Base-by-base conservation (phyloP, 2,329 filamentous ascomycete species). In the Sclerotinia subarctica region DNA sequence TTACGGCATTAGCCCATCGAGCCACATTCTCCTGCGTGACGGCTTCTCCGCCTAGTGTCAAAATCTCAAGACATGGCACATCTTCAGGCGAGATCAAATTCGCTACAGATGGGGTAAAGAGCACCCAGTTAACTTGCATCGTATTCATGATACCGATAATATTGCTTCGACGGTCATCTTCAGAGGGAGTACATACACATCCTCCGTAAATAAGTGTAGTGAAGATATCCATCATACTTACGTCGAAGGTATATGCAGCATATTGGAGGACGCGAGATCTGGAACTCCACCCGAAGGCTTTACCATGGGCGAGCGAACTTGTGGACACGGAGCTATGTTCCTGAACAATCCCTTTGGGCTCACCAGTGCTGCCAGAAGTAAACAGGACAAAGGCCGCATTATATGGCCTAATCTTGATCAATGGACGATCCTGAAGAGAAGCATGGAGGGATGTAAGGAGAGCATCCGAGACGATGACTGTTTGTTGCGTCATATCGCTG, bases 1-100 rank as follows among this genome's bases (percentile, higher is more conserved):
- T 46, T 15, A 67, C 67, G 3, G 24, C 35, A 56, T 52, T 19
- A 2, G 35, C 78, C 79, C 80, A 81, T 19, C 73, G 76, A 7
- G 73, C 72, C 63, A 80, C 72, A 69, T 64, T 66, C 13, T 72
- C 70, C 29, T 47, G 29, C 4, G 60, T 68, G 1, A 70, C 35
- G 21, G 68, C 54, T 63, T 74, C 73, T 1, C 73, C 73, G 17
- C 72, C 72, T 3, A 73, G 51, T 8, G 63, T 51, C n/a, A 74
- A 49, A 21, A 56, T 66, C 44, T 69, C 62, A 21, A 74, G 42
- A 19, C 7, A 74, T 68, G 74, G 79, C 11, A 75, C 46, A 67
- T 70, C 46, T 17, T 75, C 76, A 75, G 79, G 81, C 6, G 72
- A 74, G 5, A 77, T 72, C 54, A 80, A 49, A 19, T 44, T 60